These are phyloP conservation scores for Apiospora sp. DNA, from an alignment of 2,329 filamentous ascomycete species.

Conservation along the genomic window DNA sequence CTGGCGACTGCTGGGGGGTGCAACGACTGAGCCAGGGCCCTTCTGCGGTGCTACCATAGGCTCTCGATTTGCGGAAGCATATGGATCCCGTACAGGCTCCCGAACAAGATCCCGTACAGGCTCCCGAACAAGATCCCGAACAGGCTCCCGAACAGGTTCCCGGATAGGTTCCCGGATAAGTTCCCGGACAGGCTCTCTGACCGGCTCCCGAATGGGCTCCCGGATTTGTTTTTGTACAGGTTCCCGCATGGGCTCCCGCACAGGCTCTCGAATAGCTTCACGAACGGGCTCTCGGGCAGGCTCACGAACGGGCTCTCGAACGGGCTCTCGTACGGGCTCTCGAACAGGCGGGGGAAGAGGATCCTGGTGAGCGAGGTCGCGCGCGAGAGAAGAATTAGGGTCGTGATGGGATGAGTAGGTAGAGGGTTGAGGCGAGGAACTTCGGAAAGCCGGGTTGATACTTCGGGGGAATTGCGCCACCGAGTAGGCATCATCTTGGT, in stretches of 20 bases:
- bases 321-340: neutral
- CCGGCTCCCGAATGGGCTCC: neutral
- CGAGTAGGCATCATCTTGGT: slow-evolving; percentile 83
- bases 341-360: slow-evolving; percentile 44
- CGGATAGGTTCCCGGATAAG: neutral
- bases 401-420: slow-evolving; percentile 93
- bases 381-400: slow-evolving; percentile 75
- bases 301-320: neutral
- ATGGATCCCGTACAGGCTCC: neutral
- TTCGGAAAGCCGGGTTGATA: slow-evolving; percentile 94
- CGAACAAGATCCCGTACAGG: neutral
- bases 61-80: slow-evolving; percentile 48
- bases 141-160: neutral
- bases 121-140: neutral
- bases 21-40: slow-evolving; percentile 30
- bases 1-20: slow-evolving; percentile 34
- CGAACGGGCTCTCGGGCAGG: neutral
- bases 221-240: no score
- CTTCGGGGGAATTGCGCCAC: slow-evolving; percentile 95
- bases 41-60: slow-evolving; percentile 47
- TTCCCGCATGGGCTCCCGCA: neutral
- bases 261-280: slow-evolving; percentile 28
- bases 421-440: slow-evolving; percentile 95
- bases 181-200: neutral
- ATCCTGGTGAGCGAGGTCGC: slow-evolving; percentile 70